phyloP scores from a whole-genome alignment of 495 filamentous ascomycete genomes.

The Penicillium waksmanii region DNA sequence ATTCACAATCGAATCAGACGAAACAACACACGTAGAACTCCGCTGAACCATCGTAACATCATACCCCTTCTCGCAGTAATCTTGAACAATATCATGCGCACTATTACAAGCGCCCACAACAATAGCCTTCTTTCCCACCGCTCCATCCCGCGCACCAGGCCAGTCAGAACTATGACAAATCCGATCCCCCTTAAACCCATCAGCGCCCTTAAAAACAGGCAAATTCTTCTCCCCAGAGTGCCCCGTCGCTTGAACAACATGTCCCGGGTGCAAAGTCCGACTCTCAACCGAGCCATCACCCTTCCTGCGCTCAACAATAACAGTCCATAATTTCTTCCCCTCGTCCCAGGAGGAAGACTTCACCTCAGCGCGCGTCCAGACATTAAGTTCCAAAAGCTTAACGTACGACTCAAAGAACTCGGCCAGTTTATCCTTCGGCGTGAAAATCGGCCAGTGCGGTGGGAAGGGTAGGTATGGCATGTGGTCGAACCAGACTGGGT shows the following conservation, averaged over 20 bases:
- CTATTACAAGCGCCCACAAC: conserved; percentile 84
- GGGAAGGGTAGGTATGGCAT: conserved; percentile 76
- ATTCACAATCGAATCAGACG: conserved; percentile 55
- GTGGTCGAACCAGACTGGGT: conserved; percentile 78
- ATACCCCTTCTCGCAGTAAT: conserved; percentile 79
- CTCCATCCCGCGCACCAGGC: conserved; percentile 54
- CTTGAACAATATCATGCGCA: conserved; percentile 80
- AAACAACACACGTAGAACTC: conserved; percentile 71
- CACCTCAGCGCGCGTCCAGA: conserved; percentile 67
- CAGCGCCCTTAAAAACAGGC: conserved; percentile 64
- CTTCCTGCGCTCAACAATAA: conserved; percentile 54
- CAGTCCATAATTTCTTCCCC: conserved; percentile 60
- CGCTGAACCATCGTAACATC: conserved; percentile 86
- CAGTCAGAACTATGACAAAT: conserved; percentile 76
- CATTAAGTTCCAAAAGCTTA: conserved; percentile 72
- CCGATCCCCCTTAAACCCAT: conserved; percentile 54
- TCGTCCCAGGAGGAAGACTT: conserved; percentile 57
- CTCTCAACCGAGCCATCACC: conserved; percentile 53
- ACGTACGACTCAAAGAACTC: conserved; percentile 80
- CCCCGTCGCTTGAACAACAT: conserved; percentile 74
- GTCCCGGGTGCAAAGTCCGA: conserved; percentile 64
- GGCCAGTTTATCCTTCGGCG: conserved; percentile 80
- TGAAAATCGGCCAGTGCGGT: conserved; percentile 65
- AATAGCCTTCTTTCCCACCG: conserved; percentile 66
- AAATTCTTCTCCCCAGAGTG: conserved; percentile 71